phyloP scores from a whole-genome alignment of 495 filamentous ascomycete genomes.

The Friedmanniomyces simplex region DNA sequence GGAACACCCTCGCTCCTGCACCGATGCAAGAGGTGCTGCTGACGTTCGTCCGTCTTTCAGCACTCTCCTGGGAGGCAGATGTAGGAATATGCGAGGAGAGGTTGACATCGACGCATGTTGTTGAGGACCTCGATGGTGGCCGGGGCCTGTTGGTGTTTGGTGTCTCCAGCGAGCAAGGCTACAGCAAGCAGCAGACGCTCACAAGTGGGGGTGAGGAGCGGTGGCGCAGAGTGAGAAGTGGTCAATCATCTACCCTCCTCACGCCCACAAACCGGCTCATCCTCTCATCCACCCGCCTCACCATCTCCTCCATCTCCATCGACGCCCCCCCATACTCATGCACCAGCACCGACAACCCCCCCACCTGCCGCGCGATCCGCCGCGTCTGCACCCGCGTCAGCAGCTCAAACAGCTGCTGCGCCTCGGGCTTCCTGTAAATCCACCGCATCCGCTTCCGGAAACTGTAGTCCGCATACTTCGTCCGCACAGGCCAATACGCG shows the following conservation, averaged over 20 bases:
- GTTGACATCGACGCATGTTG: no score
- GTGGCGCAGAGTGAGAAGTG: neutral
- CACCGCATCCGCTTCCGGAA: slow-evolving; percentile 17
- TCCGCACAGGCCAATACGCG: slow-evolving; percentile 15
- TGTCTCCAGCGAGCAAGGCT: no score
- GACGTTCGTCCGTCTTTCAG: no score
- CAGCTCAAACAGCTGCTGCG: slow-evolving; percentile 17
- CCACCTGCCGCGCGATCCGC: slow-evolving; percentile 25
- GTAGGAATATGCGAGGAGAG: no score
- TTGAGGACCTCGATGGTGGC: no score
- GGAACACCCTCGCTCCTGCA: no score
- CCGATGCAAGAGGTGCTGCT: no score
- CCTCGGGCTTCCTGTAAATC: slow-evolving; percentile 21
- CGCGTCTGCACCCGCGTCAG: slow-evolving; percentile 22
- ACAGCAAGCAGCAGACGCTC: no score
- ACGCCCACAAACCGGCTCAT: slow-evolving; percentile 19
- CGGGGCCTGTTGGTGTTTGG: no score
- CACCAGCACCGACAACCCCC: slow-evolving; percentile 9
- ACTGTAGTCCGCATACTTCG: slow-evolving; percentile 16
- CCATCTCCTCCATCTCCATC: slow-evolving; percentile 10
- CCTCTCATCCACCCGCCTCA: slow-evolving; percentile 17
- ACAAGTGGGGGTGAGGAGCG: neutral
- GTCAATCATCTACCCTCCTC: slow-evolving; percentile 14
- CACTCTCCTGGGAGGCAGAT: no score
- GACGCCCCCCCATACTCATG: slow-evolving; percentile 9